Conservation (phyloP, 2,329 filamentous ascomycete genomes). For the Microascus cirrosus region DNA sequence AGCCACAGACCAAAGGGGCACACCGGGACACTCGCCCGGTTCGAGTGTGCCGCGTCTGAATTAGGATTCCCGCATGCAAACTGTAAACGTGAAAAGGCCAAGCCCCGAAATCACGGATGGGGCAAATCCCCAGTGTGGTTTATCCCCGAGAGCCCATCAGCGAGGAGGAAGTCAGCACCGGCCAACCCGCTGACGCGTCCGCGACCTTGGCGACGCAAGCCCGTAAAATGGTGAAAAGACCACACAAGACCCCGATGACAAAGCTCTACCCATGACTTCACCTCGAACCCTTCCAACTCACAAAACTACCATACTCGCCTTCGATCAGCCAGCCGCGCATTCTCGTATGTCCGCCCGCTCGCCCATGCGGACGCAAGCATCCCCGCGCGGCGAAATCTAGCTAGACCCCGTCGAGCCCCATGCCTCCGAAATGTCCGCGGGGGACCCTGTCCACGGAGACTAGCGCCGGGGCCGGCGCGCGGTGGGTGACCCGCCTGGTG, state of each 20-base stretch:
- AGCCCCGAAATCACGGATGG: too few species aligned
- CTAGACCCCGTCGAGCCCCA: not conserved
- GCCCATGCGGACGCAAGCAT: not conserved
- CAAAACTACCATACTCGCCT: not conserved
- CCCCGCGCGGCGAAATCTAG: not conserved
- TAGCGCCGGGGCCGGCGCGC: slow-evolving; percentile 7
- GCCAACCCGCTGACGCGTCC: too few species aligned
- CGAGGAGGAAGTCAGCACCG: too few species aligned
- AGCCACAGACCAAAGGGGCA: not conserved
- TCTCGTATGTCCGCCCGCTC: not conserved
- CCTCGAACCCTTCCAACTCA: not conserved
- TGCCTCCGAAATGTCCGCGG: not conserved
- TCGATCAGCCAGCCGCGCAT: not conserved
- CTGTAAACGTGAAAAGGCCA: too few species aligned
- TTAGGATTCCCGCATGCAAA: too few species aligned
- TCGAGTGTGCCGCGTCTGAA: too few species aligned
- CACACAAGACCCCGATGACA: not conserved
- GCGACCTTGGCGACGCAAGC: too few species aligned
- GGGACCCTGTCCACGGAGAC: not conserved
- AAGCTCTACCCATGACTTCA: not conserved
- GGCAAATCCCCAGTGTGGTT: too few species aligned
- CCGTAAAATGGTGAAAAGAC: not conserved
- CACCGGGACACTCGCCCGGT: too few species aligned
- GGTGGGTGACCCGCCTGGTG: slow-evolving; percentile 53
- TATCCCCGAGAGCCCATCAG: too few species aligned